Percentiles rank a stretch among this genome's conserved stretches.
Conservation (phyloP, 2,329 filamentous ascomycete species). For the Fusarium oligoseptatum region DNA sequence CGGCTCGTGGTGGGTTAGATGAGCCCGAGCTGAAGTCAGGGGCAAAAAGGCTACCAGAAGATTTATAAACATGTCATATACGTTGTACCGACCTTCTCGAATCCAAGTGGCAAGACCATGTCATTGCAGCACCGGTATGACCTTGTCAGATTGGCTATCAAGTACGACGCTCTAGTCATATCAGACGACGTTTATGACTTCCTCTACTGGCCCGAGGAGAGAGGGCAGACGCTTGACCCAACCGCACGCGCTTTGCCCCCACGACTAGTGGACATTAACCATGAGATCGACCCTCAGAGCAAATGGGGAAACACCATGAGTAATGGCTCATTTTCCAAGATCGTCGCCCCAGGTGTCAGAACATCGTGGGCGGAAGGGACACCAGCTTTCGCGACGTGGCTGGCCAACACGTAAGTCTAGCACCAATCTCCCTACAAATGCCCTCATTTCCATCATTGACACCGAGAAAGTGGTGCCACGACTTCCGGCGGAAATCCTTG, state of each 20-base stretch:
- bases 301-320: slow-evolving; percentile 74
- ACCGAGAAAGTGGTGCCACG: neutral
- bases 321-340: slow-evolving; percentile 77
- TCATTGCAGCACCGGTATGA: slow-evolving; percentile 66
- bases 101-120: slow-evolving; percentile 77
- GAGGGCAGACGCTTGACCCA: neutral
- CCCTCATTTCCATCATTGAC: too few relatives aligned
- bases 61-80: slow-evolving; percentile 78
- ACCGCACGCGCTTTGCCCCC: too few relatives aligned
- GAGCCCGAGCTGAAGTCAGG: too few relatives aligned
- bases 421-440: neutral
- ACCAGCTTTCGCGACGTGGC: neutral
- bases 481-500: neutral
- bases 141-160: slow-evolving; percentile 71
- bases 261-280: too few relatives aligned
- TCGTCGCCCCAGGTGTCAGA: slow-evolving; percentile 72
- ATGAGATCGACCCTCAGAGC: slow-evolving; percentile 61
- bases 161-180: slow-evolving; percentile 74
- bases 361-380: slow-evolving; percentile 52
- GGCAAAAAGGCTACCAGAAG: slow-evolving; percentile 52
- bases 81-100: slow-evolving; percentile 76
- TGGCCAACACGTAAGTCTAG: neutral
- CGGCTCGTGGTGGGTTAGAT: too few relatives aligned
- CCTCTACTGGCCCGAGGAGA: slow-evolving; percentile 66
- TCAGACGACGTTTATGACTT: slow-evolving; percentile 82